Percentiles rank a stretch among this genome's conserved stretches.
Conservation (phyloP, 768 basidiomycete species). For the Serpula lacrymans region DNA sequence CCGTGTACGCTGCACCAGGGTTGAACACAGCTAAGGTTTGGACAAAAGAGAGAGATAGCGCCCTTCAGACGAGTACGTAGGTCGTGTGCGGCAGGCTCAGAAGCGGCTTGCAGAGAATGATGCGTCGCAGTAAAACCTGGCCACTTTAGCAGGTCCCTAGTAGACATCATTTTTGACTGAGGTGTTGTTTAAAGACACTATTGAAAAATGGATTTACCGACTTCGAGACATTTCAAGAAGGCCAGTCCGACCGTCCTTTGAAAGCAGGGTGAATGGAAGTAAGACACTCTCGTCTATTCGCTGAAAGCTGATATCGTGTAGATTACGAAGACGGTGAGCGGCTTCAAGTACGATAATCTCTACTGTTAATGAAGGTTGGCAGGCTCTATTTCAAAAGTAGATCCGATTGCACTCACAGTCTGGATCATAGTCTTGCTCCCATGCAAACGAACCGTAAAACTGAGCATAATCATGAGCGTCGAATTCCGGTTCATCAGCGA, state of each 20-base stretch:
- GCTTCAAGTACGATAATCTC: conserved; percentile 52
- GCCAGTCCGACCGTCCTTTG: conserved; percentile 21
- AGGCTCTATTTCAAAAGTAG: not conserved
- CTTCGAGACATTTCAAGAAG: conserved; percentile 20
- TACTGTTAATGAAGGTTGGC: conserved; percentile 23
- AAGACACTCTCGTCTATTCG: conserved; percentile 48
- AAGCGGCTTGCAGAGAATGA: conserved; percentile 6
- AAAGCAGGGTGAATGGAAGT: conserved; percentile 38
- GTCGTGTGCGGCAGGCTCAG: conserved; percentile 9
- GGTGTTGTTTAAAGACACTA: conserved; percentile 5
- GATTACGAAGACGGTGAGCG: conserved; percentile 36
- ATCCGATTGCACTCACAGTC: conserved; percentile 36
- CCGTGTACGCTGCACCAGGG: conserved; percentile 50
- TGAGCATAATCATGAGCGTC: conserved; percentile 33
- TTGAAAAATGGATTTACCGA: conserved; percentile 25
- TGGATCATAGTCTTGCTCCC: conserved; percentile 43
- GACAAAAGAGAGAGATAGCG: conserved; percentile 46
- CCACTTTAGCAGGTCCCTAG: conserved; percentile 32
- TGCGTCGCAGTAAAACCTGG: conserved; percentile 19
- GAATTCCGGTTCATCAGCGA: conserved; percentile 58
- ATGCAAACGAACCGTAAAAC: conserved; percentile 45
- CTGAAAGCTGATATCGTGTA: conserved; percentile 34
- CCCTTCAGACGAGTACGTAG: conserved; percentile 29
- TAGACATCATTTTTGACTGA: no score
- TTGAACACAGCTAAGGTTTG: conserved; percentile 47